Conservation (phyloP, 2,329 filamentous ascomycete species). For the Capronia epimyces region DNA sequence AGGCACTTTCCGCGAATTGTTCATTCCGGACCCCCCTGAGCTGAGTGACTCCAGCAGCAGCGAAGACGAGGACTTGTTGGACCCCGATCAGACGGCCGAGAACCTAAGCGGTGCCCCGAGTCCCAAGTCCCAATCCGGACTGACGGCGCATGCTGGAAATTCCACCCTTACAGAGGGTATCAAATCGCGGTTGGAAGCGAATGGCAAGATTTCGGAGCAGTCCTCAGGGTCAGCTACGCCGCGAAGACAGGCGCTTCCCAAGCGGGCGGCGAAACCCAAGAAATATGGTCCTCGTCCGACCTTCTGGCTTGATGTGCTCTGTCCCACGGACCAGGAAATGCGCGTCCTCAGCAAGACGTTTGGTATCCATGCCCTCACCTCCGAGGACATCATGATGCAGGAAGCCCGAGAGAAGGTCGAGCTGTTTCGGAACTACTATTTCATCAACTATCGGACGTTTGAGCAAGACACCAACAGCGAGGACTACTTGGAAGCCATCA, state of each 20-base stretch:
- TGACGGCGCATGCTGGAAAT: not conserved
- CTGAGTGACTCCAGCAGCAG: slow-evolving; percentile 66
- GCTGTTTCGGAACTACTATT: slow-evolving; percentile 95
- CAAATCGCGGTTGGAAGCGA: slow-evolving; percentile 8
- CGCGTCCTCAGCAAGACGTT: slow-evolving; percentile 87
- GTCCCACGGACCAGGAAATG: slow-evolving; percentile 92
- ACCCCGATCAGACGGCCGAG: slow-evolving; percentile 4
- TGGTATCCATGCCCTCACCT: slow-evolving; percentile 89
- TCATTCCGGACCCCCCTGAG: slow-evolving; percentile 77
- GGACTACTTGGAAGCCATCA: slow-evolving; percentile 88
- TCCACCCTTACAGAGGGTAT: slow-evolving; percentile 6
- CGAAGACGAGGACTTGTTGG: slow-evolving; percentile 49
- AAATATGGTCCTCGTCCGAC: slow-evolving; percentile 77
- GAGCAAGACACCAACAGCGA: slow-evolving; percentile 88
- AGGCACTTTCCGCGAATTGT: slow-evolving; percentile 76
- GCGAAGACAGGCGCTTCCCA: slow-evolving; percentile 30
- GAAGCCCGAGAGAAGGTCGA: slow-evolving; percentile 98
- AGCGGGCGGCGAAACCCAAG: slow-evolving; percentile 41
- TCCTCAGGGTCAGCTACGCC: slow-evolving; percentile 43
- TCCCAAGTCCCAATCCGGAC: slow-evolving; percentile 13
- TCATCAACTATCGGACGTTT: slow-evolving; percentile 96
- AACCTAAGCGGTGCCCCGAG: slow-evolving; percentile 13
- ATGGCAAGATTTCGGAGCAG: slow-evolving; percentile 17
- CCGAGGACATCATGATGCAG: slow-evolving; percentile 95
- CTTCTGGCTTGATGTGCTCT: slow-evolving; percentile 93